These are phyloP conservation scores for Ramaria sp. DNA, from an alignment of 768 basidiomycete genomes.

Conservation along the genomic window DNA sequence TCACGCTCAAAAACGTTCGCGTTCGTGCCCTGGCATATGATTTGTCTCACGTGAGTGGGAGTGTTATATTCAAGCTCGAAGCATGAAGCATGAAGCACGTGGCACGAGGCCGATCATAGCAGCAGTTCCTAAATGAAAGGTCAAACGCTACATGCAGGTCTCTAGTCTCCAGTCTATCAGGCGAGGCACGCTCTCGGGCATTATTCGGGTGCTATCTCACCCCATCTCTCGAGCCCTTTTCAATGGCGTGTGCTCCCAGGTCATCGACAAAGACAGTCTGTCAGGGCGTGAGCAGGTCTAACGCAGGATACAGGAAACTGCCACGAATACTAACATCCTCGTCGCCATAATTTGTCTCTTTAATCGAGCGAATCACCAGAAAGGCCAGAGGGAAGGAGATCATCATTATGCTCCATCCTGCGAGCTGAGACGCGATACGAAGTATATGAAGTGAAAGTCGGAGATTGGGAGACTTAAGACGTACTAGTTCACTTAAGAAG, in stretches of 20 bases:
- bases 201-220: too few relatives aligned
- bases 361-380: slow-evolving; percentile 24
- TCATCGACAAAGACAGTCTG: slow-evolving; percentile 7
- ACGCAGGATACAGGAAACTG: not conserved
- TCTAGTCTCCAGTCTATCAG: too few relatives aligned
- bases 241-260: not conserved
- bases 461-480: not conserved
- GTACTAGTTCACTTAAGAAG: slow-evolving; percentile 29
- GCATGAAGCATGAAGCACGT: too few relatives aligned
- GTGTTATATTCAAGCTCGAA: too few relatives aligned
- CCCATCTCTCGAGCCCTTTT: not conserved
- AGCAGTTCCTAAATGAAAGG: too few relatives aligned
- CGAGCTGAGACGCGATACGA: slow-evolving; percentile 14
- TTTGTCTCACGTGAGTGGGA: too few relatives aligned
- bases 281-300: not conserved
- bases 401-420: slow-evolving; percentile 26
- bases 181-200: too few relatives aligned
- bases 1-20: too few relatives aligned
- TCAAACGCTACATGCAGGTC: too few relatives aligned
- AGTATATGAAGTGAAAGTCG: not conserved
- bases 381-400: slow-evolving; percentile 25
- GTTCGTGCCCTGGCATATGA: too few relatives aligned
- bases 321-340: slow-evolving; percentile 15
- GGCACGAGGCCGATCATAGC: too few relatives aligned
- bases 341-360: slow-evolving; percentile 28